These are phyloP conservation scores for Globisporangium sylvaticum DNA, from an alignment of 352 stramenopile species.

Conservation along the genomic window DNA sequence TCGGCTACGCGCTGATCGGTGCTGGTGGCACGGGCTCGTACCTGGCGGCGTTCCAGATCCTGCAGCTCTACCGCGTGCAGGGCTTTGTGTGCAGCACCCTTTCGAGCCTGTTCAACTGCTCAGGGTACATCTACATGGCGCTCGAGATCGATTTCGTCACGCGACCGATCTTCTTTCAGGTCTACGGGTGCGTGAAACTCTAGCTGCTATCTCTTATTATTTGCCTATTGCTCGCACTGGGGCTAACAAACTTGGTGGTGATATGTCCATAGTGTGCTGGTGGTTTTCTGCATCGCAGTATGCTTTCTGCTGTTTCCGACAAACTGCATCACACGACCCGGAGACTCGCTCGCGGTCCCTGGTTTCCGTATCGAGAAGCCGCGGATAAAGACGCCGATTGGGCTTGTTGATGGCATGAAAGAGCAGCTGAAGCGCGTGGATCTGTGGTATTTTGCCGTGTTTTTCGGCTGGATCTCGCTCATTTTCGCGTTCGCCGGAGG, in stretches of 20 bases:
- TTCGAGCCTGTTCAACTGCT: conserved; percentile 83
- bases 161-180: conserved; percentile 46
- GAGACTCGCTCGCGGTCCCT: conserved; percentile 44
- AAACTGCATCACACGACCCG: conserved; percentile 53
- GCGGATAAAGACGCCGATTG: conserved; percentile 49
- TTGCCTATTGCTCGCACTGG: neutral
- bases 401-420: conserved; percentile 55
- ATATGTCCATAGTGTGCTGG: conserved; percentile 29
- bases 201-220: too few species aligned
- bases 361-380: conserved; percentile 50
- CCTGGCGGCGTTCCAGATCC: conserved; percentile 73
- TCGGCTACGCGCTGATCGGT: conserved; percentile 63
- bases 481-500: conserved; percentile 77
- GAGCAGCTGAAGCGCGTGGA: conserved; percentile 48
- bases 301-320: conserved; percentile 71
- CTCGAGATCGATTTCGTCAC: conserved; percentile 52
- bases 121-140: conserved; percentile 83
- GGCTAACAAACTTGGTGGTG: neutral
- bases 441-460: conserved; percentile 75
- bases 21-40: conserved; percentile 74
- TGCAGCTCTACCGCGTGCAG: conserved; percentile 74
- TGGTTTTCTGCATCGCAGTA: conserved; percentile 35
- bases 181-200: conserved; percentile 44
- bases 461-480: conserved; percentile 81
- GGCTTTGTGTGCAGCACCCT: conserved; percentile 75